Percentiles rank a stretch among this genome's conserved stretches.
Conservation (phyloP, 2,329 filamentous ascomycete genomes). For the Spiromastix sp. region DNA sequence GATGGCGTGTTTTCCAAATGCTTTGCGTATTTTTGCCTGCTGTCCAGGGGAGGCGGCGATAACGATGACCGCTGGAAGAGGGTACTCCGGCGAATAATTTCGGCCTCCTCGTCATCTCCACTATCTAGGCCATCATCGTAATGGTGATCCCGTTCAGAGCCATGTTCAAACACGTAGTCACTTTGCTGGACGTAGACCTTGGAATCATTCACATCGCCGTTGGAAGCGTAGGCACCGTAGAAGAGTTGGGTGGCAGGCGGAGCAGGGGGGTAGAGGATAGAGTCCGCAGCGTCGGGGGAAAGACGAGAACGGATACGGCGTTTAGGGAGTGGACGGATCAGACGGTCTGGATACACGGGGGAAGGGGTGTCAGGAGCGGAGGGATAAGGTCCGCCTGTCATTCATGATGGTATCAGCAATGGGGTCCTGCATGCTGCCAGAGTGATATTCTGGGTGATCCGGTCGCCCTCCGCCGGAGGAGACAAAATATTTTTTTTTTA, state of each 20-base stretch:
- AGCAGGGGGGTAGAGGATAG: conserved; percentile 71
- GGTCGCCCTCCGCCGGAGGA: too few species aligned
- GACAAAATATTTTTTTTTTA: too few species aligned
- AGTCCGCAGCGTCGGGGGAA: conserved; percentile 71
- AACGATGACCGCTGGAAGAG: conserved; percentile 29
- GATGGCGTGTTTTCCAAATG: conserved; percentile 19
- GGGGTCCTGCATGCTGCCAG: too few species aligned
- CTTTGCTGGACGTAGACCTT: conserved; percentile 38
- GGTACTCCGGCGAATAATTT: conserved; percentile 32
- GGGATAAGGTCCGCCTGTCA: conserved; percentile 39
- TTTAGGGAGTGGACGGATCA: conserved; percentile 86
- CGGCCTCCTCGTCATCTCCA: conserved; percentile 48
- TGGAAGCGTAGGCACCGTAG: conserved; percentile 55
- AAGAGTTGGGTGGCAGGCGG: conserved; percentile 65
- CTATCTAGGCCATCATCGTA: conserved; percentile 49
- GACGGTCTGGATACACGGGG: conserved; percentile 73
- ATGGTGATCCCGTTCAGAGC: conserved; percentile 26
- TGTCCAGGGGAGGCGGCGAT: conserved; percentile 22
- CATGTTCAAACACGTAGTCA: conserved; percentile 27
- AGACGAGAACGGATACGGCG: conserved; percentile 78
- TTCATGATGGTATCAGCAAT: conserved; percentile 24
- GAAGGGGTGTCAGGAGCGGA: conserved; percentile 60
- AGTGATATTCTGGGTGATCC: too few species aligned
- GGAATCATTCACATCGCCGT: conserved; percentile 39
- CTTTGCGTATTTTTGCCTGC: conserved; percentile 17